Evolutionary conservation across 78 protist species (phyloP), one percentile per base, ranked within the genome.

Genomic region (Capsaspora owczarzaki): DNA sequence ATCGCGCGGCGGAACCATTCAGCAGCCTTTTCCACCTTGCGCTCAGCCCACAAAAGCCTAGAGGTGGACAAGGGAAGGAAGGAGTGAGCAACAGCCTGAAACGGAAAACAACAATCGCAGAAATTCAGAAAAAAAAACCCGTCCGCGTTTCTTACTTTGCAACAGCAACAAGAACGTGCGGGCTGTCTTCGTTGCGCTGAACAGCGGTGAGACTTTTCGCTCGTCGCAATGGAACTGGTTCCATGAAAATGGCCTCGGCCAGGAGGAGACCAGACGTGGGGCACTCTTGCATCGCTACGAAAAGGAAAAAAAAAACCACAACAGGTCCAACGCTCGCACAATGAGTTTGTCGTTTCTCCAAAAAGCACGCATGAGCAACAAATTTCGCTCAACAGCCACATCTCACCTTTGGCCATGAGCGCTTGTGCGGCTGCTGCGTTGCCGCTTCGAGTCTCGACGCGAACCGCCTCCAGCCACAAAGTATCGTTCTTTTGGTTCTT

Each of bases 1-100:
- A 82, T 74, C 0, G 96, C 90, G 40, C 95, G 86, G 47, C 92
- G 82, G 86, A 93, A 91, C 98, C 98, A 94, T 35, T 66, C 33
- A 35, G 85, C 69, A 1, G 96, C 97, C 66, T 87, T 82, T 22
- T 81, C 86, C 5, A 91, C 4, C 76, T 90, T 89, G 46, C 97
- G 87, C 20, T 94, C 97, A 10, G 53, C 0, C 97, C 96, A 91
- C 82, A 95, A 90, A 53, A 90, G 53, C 71, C 80, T 80, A 0
- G n/a, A n/a, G n/a, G n/a, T n/a, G n/a, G n/a, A 20, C 19, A 20
- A 10, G 20, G 51, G 78, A 22, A 33, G 56, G 40, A 47, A 27
- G 33, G 78, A 12, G 38, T 8, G 19, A 16, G 44, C 33, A 66
- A 12, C 16, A n/a, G 8, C 29, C 8, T 14, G 44, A 74, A 41